phyloP scores from a whole-genome alignment of 2,329 filamentous ascomycete genomes.

The Parascedosporium putredinis region DNA sequence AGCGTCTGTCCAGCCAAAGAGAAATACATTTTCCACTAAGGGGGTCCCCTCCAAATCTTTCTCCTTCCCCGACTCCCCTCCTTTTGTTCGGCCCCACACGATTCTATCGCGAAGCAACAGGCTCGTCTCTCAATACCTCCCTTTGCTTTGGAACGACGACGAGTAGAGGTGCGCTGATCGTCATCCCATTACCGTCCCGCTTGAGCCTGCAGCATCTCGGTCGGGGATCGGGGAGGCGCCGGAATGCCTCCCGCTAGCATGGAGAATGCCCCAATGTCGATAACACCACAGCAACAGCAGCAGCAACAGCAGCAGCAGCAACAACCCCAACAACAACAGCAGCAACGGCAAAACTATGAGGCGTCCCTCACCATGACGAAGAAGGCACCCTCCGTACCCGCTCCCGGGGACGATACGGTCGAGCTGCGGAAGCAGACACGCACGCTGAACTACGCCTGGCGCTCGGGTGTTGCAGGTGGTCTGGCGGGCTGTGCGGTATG shows the following conservation, averaged over 20 bases:
- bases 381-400: conserved; percentile 30
- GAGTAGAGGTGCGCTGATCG: neutral
- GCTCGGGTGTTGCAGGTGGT: conserved; percentile 78
- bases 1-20: neutral
- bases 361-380: conserved; percentile 16
- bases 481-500: conserved; percentile 84
- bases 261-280: conserved; percentile 8
- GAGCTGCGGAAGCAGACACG: conserved; percentile 41
- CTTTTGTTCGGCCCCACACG: neutral
- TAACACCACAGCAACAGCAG: neutral
- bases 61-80: neutral
- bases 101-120: neutral
- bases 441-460: conserved; percentile 73
- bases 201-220: neutral
- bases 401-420: conserved; percentile 40
- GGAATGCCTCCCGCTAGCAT: conserved; percentile 6
- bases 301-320: too few species aligned
- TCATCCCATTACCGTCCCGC: neutral
- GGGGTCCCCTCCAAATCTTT: neutral
- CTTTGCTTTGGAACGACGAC: neutral
- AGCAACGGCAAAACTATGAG: neutral
- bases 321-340: too few species aligned
- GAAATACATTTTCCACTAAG: neutral
- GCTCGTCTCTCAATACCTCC: neutral
- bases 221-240: conserved; percentile 1